Evolutionary conservation across 345 rosid species (phyloP).

Genomic region (Kandelia obovata): DNA sequence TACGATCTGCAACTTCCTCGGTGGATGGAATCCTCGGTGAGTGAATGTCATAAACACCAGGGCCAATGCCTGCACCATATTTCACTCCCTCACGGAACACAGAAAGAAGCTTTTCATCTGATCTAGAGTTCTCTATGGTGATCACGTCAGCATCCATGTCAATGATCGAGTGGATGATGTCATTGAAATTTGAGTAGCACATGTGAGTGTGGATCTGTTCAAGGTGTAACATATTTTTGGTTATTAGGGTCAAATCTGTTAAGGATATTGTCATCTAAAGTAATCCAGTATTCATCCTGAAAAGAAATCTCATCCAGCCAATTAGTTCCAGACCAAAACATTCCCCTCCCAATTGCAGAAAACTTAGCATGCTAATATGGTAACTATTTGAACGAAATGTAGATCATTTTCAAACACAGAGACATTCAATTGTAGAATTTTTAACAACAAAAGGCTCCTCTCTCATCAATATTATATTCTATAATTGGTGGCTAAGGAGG

Average conservation of each 20-base stretch:
- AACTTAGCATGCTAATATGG: too few species aligned
- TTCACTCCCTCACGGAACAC: slow-evolving; percentile 98
- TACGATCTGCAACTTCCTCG: slow-evolving; percentile 80
- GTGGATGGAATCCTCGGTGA: slow-evolving; percentile 91
- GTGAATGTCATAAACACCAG: slow-evolving; percentile 94
- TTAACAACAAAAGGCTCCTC: too few species aligned
- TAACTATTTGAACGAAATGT: too few species aligned
- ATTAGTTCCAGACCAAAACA: too few species aligned
- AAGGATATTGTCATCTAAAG: too few species aligned
- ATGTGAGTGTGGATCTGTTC: slow-evolving; percentile 90
- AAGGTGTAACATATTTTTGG: not conserved
- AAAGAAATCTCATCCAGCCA: not conserved
- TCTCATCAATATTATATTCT: too few species aligned
- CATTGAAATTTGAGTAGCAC: slow-evolving; percentile 98
- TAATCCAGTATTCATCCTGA: not conserved
- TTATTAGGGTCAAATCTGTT: not conserved
- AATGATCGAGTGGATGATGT: slow-evolving; percentile 72
- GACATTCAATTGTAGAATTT: too few species aligned
- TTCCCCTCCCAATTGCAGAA: too few species aligned
- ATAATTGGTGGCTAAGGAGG: too few species aligned
- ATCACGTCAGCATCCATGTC: slow-evolving; percentile 3
- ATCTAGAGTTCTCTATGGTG: slow-evolving; percentile 95
- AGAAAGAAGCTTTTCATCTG: slow-evolving; percentile 92
- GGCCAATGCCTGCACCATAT: slow-evolving; percentile 96
- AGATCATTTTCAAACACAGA: too few species aligned